Conservation (phyloP, 495 filamentous ascomycete species). For the Cryomyces antarcticus region DNA sequence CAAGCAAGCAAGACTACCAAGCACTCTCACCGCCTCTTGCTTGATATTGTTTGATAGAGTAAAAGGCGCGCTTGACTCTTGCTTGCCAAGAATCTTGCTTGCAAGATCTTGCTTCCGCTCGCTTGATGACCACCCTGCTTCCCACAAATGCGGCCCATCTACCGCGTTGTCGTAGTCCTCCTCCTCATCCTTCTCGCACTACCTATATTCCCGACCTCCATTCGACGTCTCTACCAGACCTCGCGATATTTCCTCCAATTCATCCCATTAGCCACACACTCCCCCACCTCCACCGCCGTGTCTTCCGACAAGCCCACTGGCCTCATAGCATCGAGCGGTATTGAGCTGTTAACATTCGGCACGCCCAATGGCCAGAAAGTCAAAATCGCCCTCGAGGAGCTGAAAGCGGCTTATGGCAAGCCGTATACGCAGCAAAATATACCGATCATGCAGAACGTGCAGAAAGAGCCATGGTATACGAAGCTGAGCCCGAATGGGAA, state of each 20-base stretch:
- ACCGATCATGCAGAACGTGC: slow-evolving; percentile 16
- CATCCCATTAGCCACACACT: not conserved
- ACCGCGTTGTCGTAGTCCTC: too few relatives aligned
- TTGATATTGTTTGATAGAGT: too few relatives aligned
- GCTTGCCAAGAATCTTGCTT: too few relatives aligned
- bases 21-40: too few relatives aligned
- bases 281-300: slow-evolving; percentile 2
- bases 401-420: slow-evolving; percentile 20
- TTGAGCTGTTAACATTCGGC: slow-evolving; percentile 32
- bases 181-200: too few relatives aligned
- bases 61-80: too few relatives aligned
- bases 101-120: too few relatives aligned
- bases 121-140: too few relatives aligned
- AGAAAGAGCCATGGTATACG: slow-evolving; percentile 21
- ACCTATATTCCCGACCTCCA: slow-evolving; percentile 1
- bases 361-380: slow-evolving; percentile 26
- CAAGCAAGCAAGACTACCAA: too few relatives aligned
- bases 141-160: too few relatives aligned
- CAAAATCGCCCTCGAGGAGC: slow-evolving; percentile 18
- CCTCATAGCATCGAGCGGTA: slow-evolving; percentile 32
- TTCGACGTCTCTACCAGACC: slow-evolving; percentile 3
- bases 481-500: slow-evolving; percentile 17
- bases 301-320: slow-evolving; percentile 21
- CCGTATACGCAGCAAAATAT: slow-evolving; percentile 18
- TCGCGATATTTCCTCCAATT: slow-evolving; percentile 3